These are phyloP conservation scores for Auricularia sp. DNA, from an alignment of 768 basidiomycete genomes.

Conservation along the genomic window DNA sequence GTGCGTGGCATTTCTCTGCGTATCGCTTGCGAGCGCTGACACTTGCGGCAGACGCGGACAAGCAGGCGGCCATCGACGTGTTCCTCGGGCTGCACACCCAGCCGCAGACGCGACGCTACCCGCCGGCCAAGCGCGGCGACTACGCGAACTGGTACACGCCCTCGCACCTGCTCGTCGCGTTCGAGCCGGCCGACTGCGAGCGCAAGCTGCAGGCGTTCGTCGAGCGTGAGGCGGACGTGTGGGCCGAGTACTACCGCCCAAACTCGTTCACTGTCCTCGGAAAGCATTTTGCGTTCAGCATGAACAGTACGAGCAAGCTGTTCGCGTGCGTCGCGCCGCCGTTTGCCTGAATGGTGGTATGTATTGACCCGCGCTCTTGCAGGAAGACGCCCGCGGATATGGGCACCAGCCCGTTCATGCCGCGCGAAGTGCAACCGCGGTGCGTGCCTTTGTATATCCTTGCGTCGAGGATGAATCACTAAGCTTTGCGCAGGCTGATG, in stretches of 20 bases:
- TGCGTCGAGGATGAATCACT: background rate
- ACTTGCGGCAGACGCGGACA: conserved; percentile 68
- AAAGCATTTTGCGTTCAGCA: conserved; percentile 89
- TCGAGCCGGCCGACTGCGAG: conserved; percentile 55
- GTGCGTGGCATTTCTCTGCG: conserved; percentile 26
- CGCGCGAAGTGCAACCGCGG: background rate
- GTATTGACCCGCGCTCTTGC: background rate
- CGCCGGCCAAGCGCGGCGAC: conserved; percentile 47
- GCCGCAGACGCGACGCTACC: conserved; percentile 34
- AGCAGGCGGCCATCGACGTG: conserved; percentile 95
- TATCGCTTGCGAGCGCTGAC: too few relatives aligned
- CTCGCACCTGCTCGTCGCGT: conserved; percentile 59
- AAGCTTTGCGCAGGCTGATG: background rate
- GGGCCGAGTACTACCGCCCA: conserved; percentile 85
- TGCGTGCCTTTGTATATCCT: background rate
- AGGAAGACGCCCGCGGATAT: background rate
- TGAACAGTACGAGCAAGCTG: conserved; percentile 79
- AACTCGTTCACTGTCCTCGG: conserved; percentile 73
- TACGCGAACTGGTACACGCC: conserved; percentile 82
- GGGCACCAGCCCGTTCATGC: background rate
- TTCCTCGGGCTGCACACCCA: conserved; percentile 60
- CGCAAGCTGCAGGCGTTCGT: conserved; percentile 52
- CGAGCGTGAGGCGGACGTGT: conserved; percentile 57
- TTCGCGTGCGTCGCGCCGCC: conserved; percentile 43
- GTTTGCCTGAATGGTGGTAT: background rate